These are phyloP conservation scores for Haberlea rhodopensis DNA, from an alignment of 257 asterid species.

Conservation along the genomic window DNA sequence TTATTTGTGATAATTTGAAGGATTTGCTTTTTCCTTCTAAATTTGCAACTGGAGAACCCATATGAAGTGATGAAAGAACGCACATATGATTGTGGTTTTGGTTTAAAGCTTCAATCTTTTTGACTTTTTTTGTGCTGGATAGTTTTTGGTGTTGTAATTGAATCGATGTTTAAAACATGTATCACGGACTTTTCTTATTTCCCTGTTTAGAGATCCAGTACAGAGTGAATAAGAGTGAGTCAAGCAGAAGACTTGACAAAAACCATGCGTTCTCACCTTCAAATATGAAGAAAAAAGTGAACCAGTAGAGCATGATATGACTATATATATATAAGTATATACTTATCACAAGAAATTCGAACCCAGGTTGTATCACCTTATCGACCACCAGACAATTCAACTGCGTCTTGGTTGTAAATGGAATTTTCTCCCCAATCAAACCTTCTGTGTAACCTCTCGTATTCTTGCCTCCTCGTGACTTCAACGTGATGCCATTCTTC, in stretches of 20 bases:
- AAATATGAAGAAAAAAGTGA: not conserved
- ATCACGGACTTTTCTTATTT: not conserved
- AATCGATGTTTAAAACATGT: not conserved
- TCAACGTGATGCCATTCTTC: constrained; percentile 85
- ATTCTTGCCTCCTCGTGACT: constrained; percentile 63
- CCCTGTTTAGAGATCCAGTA: too few species aligned
- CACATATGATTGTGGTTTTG: too few species aligned
- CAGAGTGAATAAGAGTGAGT: too few species aligned
- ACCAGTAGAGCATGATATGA: not conserved
- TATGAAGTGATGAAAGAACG: not conserved
- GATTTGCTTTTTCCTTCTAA: not conserved
- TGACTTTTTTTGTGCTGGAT: not conserved
- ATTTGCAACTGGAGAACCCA: not conserved
- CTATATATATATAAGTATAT: not conserved
- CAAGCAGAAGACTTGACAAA: too few species aligned
- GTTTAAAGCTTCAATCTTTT: too few species aligned
- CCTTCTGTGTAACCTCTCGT: constrained; percentile 71
- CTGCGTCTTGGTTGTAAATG: constrained; percentile 63
- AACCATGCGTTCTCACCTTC: not conserved
- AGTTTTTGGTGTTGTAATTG: not conserved
- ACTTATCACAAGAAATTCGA: constrained; percentile 2
- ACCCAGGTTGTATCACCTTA: constrained; percentile 28
- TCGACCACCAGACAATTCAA: constrained; percentile 84
- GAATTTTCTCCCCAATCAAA: constrained; percentile 90
- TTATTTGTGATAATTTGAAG: not conserved